Conservation (phyloP, 192 early-diverging fungal genomes). For the Linnemannia exigua region DNA sequence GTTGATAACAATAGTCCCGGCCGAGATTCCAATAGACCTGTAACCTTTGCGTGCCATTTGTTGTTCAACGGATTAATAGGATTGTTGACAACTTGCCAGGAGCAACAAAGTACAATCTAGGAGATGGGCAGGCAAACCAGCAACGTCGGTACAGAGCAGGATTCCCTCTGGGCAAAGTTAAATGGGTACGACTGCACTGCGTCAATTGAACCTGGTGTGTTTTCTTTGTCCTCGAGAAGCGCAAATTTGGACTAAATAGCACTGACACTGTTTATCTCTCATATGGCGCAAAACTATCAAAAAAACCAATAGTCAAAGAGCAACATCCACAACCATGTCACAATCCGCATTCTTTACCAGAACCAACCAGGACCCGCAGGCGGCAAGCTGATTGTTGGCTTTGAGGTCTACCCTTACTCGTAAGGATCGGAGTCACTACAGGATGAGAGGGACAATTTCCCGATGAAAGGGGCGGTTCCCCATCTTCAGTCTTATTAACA, state of each 20-base stretch:
- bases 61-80: conserved; percentile 32
- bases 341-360: conserved; percentile 71
- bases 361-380: conserved; percentile 45
- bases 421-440: conserved; percentile 32
- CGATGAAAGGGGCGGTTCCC: neutral
- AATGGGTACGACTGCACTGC: conserved; percentile 30
- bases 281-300: neutral
- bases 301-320: conserved; percentile 46
- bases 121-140: conserved; percentile 48
- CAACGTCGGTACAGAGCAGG: conserved; percentile 67
- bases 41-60: neutral
- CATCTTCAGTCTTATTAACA: neutral
- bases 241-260: neutral
- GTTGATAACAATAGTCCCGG: neutral
- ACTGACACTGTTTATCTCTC: neutral
- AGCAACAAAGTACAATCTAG: conserved; percentile 63
- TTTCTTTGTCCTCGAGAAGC: neutral
- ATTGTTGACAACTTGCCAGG: conserved; percentile 78
- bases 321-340: conserved; percentile 78
- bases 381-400: conserved; percentile 71
- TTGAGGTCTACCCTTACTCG: conserved; percentile 81
- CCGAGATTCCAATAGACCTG: neutral
- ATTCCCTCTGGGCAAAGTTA: conserved; percentile 70
- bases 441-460: neutral
- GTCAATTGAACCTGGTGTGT: too few relatives aligned